These are phyloP conservation scores for Obelidium mucronatum DNA, from an alignment of 192 early-diverging fungal species.

Conservation along the genomic window DNA sequence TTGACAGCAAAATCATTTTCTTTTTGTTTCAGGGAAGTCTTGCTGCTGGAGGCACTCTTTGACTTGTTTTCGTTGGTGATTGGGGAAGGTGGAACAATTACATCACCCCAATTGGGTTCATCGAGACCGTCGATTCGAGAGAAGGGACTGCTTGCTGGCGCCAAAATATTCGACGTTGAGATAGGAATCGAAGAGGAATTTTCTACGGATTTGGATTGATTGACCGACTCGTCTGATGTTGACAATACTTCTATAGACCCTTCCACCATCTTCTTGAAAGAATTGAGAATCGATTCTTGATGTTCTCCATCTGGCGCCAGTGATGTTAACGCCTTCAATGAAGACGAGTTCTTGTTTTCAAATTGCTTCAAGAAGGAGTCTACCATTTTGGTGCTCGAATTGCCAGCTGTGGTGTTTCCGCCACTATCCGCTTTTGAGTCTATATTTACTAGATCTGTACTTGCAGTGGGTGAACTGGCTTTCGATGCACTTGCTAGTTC, in stretches of 20 bases:
- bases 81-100: neutral
- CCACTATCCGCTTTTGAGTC: neutral
- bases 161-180: neutral
- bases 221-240: neutral
- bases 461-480: too few species aligned
- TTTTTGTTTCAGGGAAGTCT: neutral
- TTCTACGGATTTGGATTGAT: neutral
- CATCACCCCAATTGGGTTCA: slow-evolving; percentile 31
- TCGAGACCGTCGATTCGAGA: slow-evolving; percentile 21
- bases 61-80: neutral
- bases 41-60: neutral
- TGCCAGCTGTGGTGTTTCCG: neutral
- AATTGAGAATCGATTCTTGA: neutral
- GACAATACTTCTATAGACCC: neutral
- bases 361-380: slow-evolving; percentile 12
- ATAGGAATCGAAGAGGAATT: neutral
- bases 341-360: slow-evolving; percentile 4
- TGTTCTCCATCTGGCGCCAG: neutral
- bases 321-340: neutral
- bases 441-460: too few species aligned
- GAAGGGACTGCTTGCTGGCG: neutral
- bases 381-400: neutral
- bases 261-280: slow-evolving; percentile 12
- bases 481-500: too few species aligned
- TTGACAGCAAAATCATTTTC: too few species aligned